These are phyloP conservation scores for Prunus fruticosa DNA, from an alignment of 306 rosid species.

Conservation along the genomic window DNA sequence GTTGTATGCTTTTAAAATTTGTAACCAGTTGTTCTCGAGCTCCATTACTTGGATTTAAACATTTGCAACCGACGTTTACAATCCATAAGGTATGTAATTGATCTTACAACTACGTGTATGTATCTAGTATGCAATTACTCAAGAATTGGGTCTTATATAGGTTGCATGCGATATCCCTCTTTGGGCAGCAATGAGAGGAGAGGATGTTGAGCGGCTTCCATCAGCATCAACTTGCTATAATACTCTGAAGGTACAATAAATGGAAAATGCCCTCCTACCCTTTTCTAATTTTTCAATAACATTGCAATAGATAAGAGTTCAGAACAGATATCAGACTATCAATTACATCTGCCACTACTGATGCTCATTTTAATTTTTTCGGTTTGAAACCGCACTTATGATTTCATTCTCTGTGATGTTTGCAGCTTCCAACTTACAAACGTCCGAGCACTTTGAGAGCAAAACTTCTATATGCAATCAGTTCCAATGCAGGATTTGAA, in stretches of 20 bases:
- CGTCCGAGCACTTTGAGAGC: constrained; percentile 79
- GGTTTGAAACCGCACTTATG: not conserved
- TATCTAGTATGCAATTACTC: not conserved
- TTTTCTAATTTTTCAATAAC: not conserved
- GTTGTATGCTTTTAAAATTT: constrained; percentile 91
- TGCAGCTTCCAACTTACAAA: constrained; percentile 96
- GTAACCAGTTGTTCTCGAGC: constrained; percentile 99
- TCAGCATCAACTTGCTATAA: constrained; percentile 99
- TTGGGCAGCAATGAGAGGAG: constrained; percentile 92
- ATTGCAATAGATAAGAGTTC: not conserved
- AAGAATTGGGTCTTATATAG: constrained; percentile 36
- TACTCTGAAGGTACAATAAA: constrained; percentile 74
- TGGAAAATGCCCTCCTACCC: not conserved
- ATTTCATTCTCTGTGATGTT: constrained; percentile 14
- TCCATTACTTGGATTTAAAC: constrained; percentile 93
- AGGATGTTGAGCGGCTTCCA: constrained; percentile 97
- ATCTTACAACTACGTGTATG: not conserved
- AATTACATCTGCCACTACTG: not conserved
- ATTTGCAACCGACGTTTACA: constrained; percentile 88
- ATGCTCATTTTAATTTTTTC: not conserved
- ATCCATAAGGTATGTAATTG: constrained; percentile 74
- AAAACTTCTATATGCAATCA: constrained; percentile 89
- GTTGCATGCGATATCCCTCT: constrained; percentile 84
- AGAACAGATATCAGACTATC: not conserved
- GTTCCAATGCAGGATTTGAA: constrained; percentile 94